phyloP scores from a whole-genome alignment of 768 basidiomycete species.

The Gloeophyllum trabeum region DNA sequence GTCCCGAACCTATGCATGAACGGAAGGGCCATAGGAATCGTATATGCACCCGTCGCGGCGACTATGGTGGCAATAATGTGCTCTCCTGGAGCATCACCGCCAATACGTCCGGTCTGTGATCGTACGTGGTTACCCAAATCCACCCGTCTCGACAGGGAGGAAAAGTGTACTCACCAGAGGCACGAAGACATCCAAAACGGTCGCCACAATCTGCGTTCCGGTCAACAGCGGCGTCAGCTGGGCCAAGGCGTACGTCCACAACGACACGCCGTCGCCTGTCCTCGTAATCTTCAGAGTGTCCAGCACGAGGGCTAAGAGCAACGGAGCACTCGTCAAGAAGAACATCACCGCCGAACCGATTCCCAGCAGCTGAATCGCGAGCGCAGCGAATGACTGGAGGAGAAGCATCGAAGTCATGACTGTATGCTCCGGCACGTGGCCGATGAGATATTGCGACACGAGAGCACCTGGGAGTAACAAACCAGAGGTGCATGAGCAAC shows the following conservation, averaged over 20 bases:
- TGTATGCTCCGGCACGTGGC: constrained; percentile 45
- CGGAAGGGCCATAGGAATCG: constrained; percentile 50
- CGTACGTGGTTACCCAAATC: constrained; percentile 2
- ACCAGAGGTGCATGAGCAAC: background rate
- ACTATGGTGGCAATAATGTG: constrained; percentile 79
- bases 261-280: constrained; percentile 29
- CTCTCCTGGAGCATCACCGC: constrained; percentile 76
- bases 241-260: constrained; percentile 55
- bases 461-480: constrained; percentile 39
- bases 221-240: constrained; percentile 42
- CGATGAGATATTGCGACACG: constrained; percentile 45
- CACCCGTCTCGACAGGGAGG: background rate
- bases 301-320: constrained; percentile 44
- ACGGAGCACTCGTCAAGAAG: constrained; percentile 47
- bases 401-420: constrained; percentile 52
- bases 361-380: constrained; percentile 48
- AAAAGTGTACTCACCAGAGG: constrained; percentile 49
- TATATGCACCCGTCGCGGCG: constrained; percentile 40
- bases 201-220: constrained; percentile 44
- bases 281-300: constrained; percentile 30
- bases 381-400: constrained; percentile 41
- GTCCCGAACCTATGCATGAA: constrained; percentile 66
- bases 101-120: constrained; percentile 68
- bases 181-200: constrained; percentile 79
- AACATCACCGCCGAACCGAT: constrained; percentile 73